These are phyloP conservation scores for Syncephalastrum monosporum DNA, from an alignment of 371 early-diverging fungal species.

Conservation along the genomic window DNA sequence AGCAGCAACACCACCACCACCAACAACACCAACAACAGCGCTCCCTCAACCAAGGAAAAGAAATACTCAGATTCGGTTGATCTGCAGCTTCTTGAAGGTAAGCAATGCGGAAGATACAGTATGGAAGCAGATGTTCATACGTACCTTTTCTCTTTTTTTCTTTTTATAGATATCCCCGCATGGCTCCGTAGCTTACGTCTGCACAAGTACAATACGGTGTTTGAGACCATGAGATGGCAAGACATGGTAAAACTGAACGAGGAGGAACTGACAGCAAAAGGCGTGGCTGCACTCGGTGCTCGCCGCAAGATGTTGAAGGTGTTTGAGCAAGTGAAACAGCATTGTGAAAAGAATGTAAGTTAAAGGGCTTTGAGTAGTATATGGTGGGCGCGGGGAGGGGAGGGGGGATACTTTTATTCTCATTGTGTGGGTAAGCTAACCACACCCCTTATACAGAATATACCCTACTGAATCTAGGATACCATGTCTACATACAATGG, in stretches of 20 bases:
- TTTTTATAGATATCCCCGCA: slow-evolving; percentile 78
- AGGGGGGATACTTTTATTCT: too few relatives aligned
- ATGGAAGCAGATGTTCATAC: neutral
- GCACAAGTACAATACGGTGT: slow-evolving; percentile 87
- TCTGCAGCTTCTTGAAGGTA: slow-evolving; percentile 73
- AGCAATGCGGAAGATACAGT: neutral
- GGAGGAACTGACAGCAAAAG: slow-evolving; percentile 75
- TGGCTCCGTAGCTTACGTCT: slow-evolving; percentile 88
- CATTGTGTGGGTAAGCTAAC: too few relatives aligned
- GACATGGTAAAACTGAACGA: slow-evolving; percentile 84
- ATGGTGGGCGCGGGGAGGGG: too few relatives aligned
- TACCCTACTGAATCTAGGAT: slow-evolving; percentile 4
- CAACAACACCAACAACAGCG: slow-evolving; percentile 14
- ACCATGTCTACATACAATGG: slow-evolving; percentile 6
- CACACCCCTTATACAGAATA: neutral
- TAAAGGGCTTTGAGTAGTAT: too few relatives aligned
- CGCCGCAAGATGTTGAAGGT: slow-evolving; percentile 93
- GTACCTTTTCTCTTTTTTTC: neutral
- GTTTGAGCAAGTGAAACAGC: slow-evolving; percentile 77
- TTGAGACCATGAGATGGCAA: slow-evolving; percentile 84
- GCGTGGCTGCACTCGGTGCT: slow-evolving; percentile 92
- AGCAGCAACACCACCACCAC: neutral
- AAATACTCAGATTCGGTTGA: slow-evolving; percentile 73
- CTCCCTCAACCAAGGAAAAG: slow-evolving; percentile 59
- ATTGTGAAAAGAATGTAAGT: slow-evolving; percentile 44